Base-by-base conservation (phyloP, 768 basidiomycete species). In the Lactifluus echinatus region DNA sequence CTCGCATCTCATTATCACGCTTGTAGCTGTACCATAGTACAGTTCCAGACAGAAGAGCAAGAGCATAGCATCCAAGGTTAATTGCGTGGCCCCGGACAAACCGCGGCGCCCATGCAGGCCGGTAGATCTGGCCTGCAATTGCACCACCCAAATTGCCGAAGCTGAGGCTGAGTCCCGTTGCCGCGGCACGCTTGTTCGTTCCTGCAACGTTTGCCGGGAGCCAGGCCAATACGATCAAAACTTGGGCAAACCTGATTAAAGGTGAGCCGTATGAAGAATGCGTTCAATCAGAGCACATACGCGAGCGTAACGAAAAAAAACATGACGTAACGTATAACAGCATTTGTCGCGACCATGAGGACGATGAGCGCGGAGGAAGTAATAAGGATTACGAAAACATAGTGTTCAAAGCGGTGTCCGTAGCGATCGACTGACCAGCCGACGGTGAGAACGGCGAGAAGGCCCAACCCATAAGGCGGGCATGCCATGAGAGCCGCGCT, bases 361-460 rank as follows among this genome's bases (percentile, higher is more conserved):
- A 40, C n/a, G 11, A 40, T 40, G 19, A 40, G n/a, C 8, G 39
- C 39, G 17, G 37, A 4, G 15, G n/a, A 7, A 39, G 15, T n/a
- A 5, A 40, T 8, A 40, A 40, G 19, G 14, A 40, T 40, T 19
- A n/a, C 19, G 19, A 4, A 19, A 40, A 40, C n/a, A 54, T 65
- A 69, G 57, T 69, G 69, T 56, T 50, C 50, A 64, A 64, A 69
- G 21, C 65, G 62, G 19, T 57, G 48, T 8, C 65, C 66, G 46
- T 62, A 63, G 19, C 57, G 60, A 59, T 70, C 69, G 8, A 55
- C 55, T 1, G 67, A 65, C 53, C 23, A 34, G 52, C 66, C 58
- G 55, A 63, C 50, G 15, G 24, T 2, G n/a, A 55, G 46, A 40
- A 57, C 39, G 15, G 50, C 8, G 31, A 53, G 23, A 52, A 62